Conservation (phyloP, 441 rosid species). For the Manihot esculenta region DNA sequence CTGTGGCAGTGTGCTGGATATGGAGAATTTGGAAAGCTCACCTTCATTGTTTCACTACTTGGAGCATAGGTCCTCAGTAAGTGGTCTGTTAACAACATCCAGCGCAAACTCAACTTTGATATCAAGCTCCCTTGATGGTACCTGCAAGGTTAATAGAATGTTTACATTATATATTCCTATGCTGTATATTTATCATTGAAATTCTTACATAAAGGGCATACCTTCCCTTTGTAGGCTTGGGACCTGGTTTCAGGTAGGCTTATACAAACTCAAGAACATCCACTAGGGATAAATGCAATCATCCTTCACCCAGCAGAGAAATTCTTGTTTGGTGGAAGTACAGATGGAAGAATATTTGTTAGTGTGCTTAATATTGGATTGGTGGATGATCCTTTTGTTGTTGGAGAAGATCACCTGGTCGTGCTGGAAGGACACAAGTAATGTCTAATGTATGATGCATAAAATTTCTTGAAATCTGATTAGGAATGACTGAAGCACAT, state of each 20-base stretch:
- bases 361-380: constrained; percentile 27
- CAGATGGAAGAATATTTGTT: constrained; percentile 48
- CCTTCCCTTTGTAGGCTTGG: constrained; percentile 41
- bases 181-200: background rate
- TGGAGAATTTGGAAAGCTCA: constrained; percentile 33
- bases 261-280: constrained; percentile 39
- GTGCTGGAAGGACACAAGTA: constrained; percentile 62
- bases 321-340: constrained; percentile 40
- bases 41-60: constrained; percentile 33
- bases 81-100: constrained; percentile 37
- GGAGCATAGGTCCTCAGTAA: constrained; percentile 47
- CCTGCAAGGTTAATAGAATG: constrained; percentile 42
- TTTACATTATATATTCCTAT: background rate
- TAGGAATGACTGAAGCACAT: no score
- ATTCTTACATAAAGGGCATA: background rate
- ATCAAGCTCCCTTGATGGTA: constrained; percentile 54
- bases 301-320: constrained; percentile 37
- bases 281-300: constrained; percentile 40
- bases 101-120: constrained; percentile 31
- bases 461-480: constrained; percentile 21
- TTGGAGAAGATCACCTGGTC: constrained; percentile 27
- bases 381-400: constrained; percentile 32
- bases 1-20: constrained; percentile 37
- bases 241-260: constrained; percentile 42
- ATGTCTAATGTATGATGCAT: constrained; percentile 45